Evolutionary conservation across 192 early-diverging fungal genomes (phyloP).

Genomic region (Globomyces pollinis-pini): DNA sequence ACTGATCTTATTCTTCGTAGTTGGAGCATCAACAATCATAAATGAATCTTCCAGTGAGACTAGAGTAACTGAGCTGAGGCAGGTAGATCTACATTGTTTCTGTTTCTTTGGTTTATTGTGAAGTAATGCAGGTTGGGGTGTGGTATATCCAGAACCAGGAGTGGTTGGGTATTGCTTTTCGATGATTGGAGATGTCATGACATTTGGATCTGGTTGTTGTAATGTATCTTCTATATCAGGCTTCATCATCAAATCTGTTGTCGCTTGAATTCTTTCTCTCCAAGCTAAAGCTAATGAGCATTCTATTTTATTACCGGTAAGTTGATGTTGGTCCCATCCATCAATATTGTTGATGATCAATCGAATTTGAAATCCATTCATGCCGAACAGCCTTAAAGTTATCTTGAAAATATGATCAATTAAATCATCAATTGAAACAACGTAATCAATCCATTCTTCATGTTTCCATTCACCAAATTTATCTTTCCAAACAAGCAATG

Average conservation of each 20-base stretch:
- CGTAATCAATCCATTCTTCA: neutral
- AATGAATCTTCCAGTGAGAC: neutral
- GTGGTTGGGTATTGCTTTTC: conserved; percentile 3
- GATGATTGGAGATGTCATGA: neutral
- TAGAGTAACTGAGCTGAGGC: conserved; percentile 5
- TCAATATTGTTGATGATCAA: neutral
- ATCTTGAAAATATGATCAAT: neutral
- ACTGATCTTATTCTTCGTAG: neutral
- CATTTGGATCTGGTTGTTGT: neutral
- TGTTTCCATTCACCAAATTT: conserved; percentile 2
- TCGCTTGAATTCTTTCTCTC: too few species aligned
- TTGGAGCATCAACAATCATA: neutral
- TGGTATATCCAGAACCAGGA: conserved; percentile 10
- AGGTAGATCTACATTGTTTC: neutral
- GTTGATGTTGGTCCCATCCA: neutral
- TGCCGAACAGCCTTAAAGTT: neutral
- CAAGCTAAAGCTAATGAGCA: neutral
- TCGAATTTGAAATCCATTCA: conserved; percentile 3
- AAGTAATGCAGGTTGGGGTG: conserved; percentile 5
- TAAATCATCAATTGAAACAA: neutral
- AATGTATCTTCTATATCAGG: conserved; percentile 1
- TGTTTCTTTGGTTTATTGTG: neutral
- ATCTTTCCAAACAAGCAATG: neutral
- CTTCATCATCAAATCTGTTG: neutral
- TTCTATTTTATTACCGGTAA: neutral